These are phyloP conservation scores for Blumeriella jaapii DNA, from an alignment of 2,329 filamentous ascomycete genomes.

Conservation along the genomic window DNA sequence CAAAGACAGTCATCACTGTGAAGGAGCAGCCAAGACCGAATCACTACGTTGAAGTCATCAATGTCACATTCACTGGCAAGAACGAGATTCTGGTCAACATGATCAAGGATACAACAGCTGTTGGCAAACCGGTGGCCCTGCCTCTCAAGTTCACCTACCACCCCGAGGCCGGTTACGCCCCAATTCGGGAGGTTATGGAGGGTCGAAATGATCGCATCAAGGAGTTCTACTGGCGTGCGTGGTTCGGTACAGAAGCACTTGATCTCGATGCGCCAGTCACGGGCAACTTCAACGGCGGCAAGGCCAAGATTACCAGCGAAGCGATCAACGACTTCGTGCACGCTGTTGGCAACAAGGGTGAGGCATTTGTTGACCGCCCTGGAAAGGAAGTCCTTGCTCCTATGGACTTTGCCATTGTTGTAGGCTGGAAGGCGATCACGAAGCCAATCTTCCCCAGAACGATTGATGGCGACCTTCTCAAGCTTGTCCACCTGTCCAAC, in stretches of 20 bases:
- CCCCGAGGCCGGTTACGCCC: conserved; percentile 93
- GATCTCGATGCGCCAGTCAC: conserved; percentile 79
- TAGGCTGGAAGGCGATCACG: conserved; percentile 97
- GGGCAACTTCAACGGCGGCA: conserved; percentile 81
- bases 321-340: conserved; percentile 99
- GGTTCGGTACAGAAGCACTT: conserved; percentile 81
- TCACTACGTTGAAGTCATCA: conserved; percentile 78
- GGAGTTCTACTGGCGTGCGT: conserved; percentile 96
- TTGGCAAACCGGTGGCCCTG: conserved; percentile 70
- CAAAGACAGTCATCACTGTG: conserved; percentile 75
- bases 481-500: conserved; percentile 93
- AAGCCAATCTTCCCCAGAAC: conserved; percentile 97
- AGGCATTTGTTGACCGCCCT: conserved; percentile 91
- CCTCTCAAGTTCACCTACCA: conserved; percentile 86
- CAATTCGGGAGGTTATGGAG: conserved; percentile 93
- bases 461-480: conserved; percentile 91
- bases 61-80: conserved; percentile 63
- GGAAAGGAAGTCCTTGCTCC: conserved; percentile 90
- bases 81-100: conserved; percentile 80
- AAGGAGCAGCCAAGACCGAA: conserved; percentile 79
- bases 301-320: conserved; percentile 75
- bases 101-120: conserved; percentile 84
- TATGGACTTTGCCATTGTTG: conserved; percentile 98
- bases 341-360: conserved; percentile 92
- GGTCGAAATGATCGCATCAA: conserved; percentile 96